Evolutionary conservation across 139 green algal species (phyloP).

Genomic region (Chlamydomonas schloesseri): DNA sequence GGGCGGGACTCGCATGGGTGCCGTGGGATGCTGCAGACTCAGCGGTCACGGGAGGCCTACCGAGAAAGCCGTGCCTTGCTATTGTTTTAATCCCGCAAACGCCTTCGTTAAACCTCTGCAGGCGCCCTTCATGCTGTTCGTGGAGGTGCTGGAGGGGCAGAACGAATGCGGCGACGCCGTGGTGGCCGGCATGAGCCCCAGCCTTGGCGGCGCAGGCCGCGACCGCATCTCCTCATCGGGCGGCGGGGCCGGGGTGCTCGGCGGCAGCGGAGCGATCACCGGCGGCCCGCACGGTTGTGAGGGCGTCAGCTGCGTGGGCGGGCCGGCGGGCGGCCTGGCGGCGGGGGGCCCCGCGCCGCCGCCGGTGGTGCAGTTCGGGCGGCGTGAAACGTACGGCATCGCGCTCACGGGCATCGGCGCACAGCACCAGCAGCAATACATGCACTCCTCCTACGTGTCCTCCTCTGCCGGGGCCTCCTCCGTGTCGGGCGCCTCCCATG

Average conservation of each 20-base stretch:
- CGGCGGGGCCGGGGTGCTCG: too few species aligned
- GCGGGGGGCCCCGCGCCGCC: background rate
- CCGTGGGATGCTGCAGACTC: too few species aligned
- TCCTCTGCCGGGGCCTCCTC: too few species aligned
- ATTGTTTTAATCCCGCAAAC: too few species aligned
- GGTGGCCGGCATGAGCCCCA: background rate
- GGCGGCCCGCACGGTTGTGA: background rate
- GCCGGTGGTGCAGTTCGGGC: conserved; percentile 23
- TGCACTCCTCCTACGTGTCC: background rate
- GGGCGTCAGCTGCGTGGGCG: background rate
- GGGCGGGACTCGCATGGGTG: too few species aligned
- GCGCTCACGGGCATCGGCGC: conserved; percentile 34
- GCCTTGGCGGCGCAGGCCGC: background rate
- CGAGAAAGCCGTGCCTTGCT: too few species aligned
- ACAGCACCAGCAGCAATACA: conserved; percentile 35
- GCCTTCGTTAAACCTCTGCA: too few species aligned
- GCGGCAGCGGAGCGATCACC: too few species aligned
- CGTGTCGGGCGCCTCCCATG: too few species aligned
- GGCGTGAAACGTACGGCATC: conserved; percentile 44
- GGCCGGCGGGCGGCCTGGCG: background rate
- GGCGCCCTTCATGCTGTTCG: conserved; percentile 66
- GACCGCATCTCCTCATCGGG: background rate
- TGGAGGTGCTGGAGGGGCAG: conserved; percentile 60
- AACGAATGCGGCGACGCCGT: background rate
- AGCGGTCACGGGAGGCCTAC: too few species aligned